Base-by-base conservation (phyloP, 768 basidiomycete species). In the Amanita rubescens region DNA sequence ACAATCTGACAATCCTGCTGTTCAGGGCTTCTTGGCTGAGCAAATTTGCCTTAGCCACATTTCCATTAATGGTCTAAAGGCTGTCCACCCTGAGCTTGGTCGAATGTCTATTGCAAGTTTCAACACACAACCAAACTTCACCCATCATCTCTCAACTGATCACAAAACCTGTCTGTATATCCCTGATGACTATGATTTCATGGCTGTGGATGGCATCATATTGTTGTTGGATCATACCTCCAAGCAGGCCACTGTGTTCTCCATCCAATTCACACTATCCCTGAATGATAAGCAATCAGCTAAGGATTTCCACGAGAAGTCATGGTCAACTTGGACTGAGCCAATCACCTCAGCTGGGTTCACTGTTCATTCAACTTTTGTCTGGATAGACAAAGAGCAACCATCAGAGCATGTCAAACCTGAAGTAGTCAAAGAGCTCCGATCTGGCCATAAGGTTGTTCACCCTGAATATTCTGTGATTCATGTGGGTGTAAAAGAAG, bases 211-310 rank as follows among this genome's bases (percentile, higher is more conserved):
- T 58, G 57, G 54, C 14, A 27, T 55, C 54, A 58, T 58, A 42
- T 49, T 57, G 54, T 45, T 51, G n/a, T 41, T 58, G 54, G 41
- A 58, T 58, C 41, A 43, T 52, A 20, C 17, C 33, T 41, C 48
- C 49, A 49, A 55, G 53, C 4, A 55, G 30, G 57, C 53, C 42
- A 43, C 34, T 20, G 45, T 58, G 49, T 58, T 55, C 41, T 32
- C 57, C 32, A 58, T 58, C 49, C 57, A 58, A 58, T 49, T 58
- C 57, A 58, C 54, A 20, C 54, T 55, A 49, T 55, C 57, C 47
- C 45, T 19, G 54, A 50, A 46, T 17, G 49, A 58, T 44, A 55
- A 55, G 48, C 54, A 55, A 55, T 58, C 57, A 52, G 54, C 51
- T 51, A 41, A 51, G 34, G 49, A 55, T 17, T 58, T 58, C 49